phyloP scores from a whole-genome alignment of 2,329 filamentous ascomycete genomes.

The Aspergillus luchuensis region DNA sequence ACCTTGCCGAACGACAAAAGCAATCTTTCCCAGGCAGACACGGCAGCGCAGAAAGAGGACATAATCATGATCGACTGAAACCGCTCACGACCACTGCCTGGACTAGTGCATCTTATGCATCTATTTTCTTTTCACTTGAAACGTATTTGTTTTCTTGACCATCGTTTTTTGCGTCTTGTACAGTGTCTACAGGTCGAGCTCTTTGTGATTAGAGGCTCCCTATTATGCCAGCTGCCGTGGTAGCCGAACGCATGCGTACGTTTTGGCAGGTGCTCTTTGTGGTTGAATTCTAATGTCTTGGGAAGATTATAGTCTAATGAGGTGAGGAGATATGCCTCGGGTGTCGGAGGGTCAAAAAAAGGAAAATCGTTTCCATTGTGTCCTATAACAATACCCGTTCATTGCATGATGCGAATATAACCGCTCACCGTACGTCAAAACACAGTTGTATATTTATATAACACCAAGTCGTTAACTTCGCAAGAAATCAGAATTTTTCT shows the following conservation, averaged over 20 bases:
- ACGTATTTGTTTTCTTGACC: not conserved
- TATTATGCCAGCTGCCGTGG: not conserved
- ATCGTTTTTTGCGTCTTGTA: not conserved
- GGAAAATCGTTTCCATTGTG: not conserved
- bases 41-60: conserved; percentile 26
- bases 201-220: not conserved
- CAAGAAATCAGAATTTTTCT: not conserved
- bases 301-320: not conserved
- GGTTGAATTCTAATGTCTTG: not conserved
- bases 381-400: not conserved
- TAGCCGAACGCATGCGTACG: not conserved
- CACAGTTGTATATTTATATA: not conserved
- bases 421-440: not conserved
- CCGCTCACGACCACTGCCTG: not conserved
- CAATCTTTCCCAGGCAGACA: not conserved
- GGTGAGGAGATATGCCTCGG: not conserved
- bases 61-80: conserved; percentile 42
- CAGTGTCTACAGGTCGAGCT: not conserved
- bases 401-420: not conserved
- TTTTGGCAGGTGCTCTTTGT: not conserved
- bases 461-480: not conserved
- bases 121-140: not conserved
- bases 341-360: not conserved
- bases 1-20: conserved; percentile 1
- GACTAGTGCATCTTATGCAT: not conserved